These are phyloP conservation scores for Amphichorda felina DNA, from an alignment of 2,329 filamentous ascomycete genomes.

Conservation along the genomic window DNA sequence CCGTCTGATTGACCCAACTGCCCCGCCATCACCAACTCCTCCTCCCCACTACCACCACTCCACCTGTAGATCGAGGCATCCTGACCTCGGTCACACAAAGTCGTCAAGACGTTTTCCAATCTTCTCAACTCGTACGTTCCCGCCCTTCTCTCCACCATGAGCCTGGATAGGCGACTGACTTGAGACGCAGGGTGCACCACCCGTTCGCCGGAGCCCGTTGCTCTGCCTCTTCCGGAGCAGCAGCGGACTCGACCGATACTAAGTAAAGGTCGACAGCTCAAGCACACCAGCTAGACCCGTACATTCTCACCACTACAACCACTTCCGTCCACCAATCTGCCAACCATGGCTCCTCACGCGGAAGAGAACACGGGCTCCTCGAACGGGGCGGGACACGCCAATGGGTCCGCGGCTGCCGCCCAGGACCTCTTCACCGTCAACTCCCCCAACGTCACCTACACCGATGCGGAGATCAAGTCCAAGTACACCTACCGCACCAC, in stretches of 20 bases:
- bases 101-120: constrained; percentile 97
- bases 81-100: constrained; percentile 41
- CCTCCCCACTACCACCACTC: background rate
- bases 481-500: constrained; percentile 97
- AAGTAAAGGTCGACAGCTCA: constrained; percentile 31
- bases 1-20: background rate
- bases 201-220: constrained; percentile 94
- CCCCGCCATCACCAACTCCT: constrained; percentile 3
- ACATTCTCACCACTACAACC: constrained; percentile 7
- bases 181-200: constrained; percentile 67
- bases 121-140: constrained; percentile 81
- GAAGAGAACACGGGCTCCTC: constrained; percentile 40
- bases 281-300: constrained; percentile 5
- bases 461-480: constrained; percentile 76
- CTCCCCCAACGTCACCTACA: constrained; percentile 89
- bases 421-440: constrained; percentile 71
- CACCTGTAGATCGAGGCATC: constrained; percentile 33
- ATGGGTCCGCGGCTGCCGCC: constrained; percentile 27
- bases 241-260: constrained; percentile 55
- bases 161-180: constrained; percentile 12
- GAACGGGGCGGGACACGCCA: constrained; percentile 46
- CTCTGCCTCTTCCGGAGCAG: constrained; percentile 76
- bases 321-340: constrained; percentile 5
- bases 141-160: constrained; percentile 1
- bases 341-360: constrained; percentile 85